Percentiles rank a stretch among this genome's conserved stretches.
Evolutionary conservation across 2,329 filamentous ascomycete species (phyloP).

Genomic region (Cladosporium sp.): DNA sequence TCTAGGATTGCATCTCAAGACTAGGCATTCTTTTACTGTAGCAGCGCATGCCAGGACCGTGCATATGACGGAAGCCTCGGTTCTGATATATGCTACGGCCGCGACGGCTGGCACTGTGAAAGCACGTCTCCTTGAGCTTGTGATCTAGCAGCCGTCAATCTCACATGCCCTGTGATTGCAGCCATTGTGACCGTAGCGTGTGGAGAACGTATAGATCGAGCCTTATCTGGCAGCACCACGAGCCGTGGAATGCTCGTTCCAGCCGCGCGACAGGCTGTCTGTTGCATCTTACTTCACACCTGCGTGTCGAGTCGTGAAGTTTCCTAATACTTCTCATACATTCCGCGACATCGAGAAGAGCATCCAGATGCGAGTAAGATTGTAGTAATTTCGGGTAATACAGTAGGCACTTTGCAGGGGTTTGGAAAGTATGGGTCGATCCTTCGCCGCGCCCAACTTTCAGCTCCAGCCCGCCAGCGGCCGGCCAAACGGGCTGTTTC

Average conservation of each 20-base stretch:
- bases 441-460: not conserved
- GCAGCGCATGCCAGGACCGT: no score
- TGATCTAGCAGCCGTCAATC: no score
- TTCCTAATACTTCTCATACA: not conserved
- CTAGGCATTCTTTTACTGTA: no score
- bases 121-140: no score
- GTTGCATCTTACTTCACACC: not conserved
- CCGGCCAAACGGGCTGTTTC: no score
- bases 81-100: no score
- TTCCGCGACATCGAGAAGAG: not conserved
- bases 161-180: no score
- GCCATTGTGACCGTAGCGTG: not conserved
- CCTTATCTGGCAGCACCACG: not conserved
- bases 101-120: no score
- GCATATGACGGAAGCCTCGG: no score
- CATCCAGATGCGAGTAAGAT: not conserved
- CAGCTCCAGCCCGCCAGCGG: no score
- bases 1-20: no score
- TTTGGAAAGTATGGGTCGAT: not conserved
- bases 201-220: not conserved
- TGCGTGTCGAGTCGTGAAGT: not conserved
- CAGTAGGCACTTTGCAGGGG: not conserved
- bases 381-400: not conserved
- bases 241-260: not conserved
- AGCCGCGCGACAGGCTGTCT: not conserved